Evolutionary conservation across 1,139 yeast species (phyloP), one percentile per base, ranked within the genome.

Genomic region (Entelexis paramagnoliae): DNA sequence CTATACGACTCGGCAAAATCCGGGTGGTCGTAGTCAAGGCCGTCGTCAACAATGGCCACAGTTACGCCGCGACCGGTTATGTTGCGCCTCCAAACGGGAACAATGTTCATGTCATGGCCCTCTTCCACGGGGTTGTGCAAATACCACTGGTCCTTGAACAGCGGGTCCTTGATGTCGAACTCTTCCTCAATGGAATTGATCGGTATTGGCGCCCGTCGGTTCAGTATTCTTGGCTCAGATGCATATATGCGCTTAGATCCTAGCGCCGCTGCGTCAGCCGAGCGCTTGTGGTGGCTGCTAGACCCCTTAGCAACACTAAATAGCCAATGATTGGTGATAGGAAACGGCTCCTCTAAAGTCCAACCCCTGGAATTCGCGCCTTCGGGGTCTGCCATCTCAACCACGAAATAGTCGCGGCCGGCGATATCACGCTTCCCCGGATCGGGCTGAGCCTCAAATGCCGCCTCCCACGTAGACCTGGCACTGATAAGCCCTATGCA

Each of bases 41-140:
- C 99, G 67, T 93, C 99, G 66, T 93, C 99, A 1, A 93, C 83
- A 36, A 93, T 76, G 1, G 96, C 96, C 0, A 89, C 83, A 0
- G 64, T 60, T 3, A 84, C 86, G 5, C 93, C 93, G 46, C 75
- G 69, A 1, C 99, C 99, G 0, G 94, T 83, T 51, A 83, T 77
- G 45, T 84, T 84, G 36, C 80, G 80, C 39, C 73, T 71, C 98
- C 98, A 91, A 19, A 87, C 79, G 0, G 86, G 93, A 0, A 87
- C 72, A 13, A 87, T 93, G 63, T 93, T 91, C 49, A 91, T 80
- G 64, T 91, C 97, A 61, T 87, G 75, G 0, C 95, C 95, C 0
- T 86, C 86, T 59, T 71, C 79, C 2, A 67, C 65, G 0, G 86
- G 72, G 63, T 93, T 93, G 43, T 83, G 68, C 30, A 93, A 68